These are phyloP conservation scores for Ophiostoma novo-ulmi DNA, from an alignment of 2,329 filamentous ascomycete species.

Conservation along the genomic window DNA sequence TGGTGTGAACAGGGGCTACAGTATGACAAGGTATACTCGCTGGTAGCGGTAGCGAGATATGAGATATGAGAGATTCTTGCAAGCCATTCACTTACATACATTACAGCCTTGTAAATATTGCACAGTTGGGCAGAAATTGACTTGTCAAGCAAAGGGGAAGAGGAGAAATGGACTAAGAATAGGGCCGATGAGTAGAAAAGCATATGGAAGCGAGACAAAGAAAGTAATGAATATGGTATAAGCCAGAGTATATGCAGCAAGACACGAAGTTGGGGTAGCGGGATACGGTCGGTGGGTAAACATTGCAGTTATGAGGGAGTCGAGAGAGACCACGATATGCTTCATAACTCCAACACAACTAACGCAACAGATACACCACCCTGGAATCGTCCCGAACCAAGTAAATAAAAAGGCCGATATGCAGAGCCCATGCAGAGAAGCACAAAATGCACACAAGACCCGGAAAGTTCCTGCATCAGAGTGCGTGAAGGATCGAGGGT, in stretches of 20 bases:
- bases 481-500: not conserved
- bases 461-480: not conserved
- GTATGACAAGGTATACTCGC: not conserved
- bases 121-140: not conserved
- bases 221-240: not conserved
- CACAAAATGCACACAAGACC: not conserved
- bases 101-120: not conserved
- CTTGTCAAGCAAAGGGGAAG: not conserved
- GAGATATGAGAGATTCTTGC: not conserved
- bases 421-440: not conserved
- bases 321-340: not conserved
- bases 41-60: not conserved
- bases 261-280: not conserved
- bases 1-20: not conserved
- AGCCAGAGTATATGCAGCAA: not conserved
- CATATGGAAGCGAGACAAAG: not conserved
- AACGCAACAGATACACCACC: not conserved
- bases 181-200: not conserved
- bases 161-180: not conserved
- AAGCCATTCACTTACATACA: not conserved
- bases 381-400: not conserved
- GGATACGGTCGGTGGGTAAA: not conserved
- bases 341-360: not conserved
- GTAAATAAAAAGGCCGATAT: slow-evolving; percentile 2
- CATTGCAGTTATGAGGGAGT: no score